Conservation (phyloP, 192 early-diverging fungal species). For the Dimargaris xerosporica region DNA sequence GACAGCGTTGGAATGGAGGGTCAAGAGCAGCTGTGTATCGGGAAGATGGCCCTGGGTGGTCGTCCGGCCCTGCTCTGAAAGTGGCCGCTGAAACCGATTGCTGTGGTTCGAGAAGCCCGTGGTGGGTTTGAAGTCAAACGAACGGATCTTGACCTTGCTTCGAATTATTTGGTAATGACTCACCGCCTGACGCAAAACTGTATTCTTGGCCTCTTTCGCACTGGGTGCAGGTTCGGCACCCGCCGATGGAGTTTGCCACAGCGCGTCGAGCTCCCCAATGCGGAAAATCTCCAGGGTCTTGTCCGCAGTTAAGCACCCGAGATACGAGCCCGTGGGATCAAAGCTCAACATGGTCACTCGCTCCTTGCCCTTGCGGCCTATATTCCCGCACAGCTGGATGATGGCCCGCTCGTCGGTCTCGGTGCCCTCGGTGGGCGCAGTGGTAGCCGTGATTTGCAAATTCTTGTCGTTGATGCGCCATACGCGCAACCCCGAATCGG, state of each 20-base stretch:
- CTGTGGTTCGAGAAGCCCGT: constrained; percentile 11
- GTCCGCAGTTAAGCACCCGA: constrained; percentile 70
- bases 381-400: constrained; percentile 32
- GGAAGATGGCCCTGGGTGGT: no score
- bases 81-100: no score
- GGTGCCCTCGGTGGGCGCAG: constrained; percentile 15
- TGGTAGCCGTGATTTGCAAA: constrained; percentile 1
- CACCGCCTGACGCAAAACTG: constrained; percentile 42
- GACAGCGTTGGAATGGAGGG: constrained; percentile 68
- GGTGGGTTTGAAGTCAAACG: constrained; percentile 31
- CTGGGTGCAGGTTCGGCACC: constrained; percentile 44
- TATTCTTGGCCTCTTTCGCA: neutral
- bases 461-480: constrained; percentile 62
- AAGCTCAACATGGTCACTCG: constrained; percentile 64
- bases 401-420: constrained; percentile 15
- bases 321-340: constrained; percentile 58
- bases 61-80: no score
- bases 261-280: constrained; percentile 56
- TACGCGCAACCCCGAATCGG: constrained; percentile 69
- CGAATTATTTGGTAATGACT: constrained; percentile 53
- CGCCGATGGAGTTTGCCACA: constrained; percentile 56
- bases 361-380: constrained; percentile 69
- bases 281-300: constrained; percentile 72
- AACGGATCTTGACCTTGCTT: constrained; percentile 61
- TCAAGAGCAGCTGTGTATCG: constrained; percentile 38